phyloP scores from a whole-genome alignment of 2,329 filamentous ascomycete genomes.

The Delphinella strobiligena region DNA sequence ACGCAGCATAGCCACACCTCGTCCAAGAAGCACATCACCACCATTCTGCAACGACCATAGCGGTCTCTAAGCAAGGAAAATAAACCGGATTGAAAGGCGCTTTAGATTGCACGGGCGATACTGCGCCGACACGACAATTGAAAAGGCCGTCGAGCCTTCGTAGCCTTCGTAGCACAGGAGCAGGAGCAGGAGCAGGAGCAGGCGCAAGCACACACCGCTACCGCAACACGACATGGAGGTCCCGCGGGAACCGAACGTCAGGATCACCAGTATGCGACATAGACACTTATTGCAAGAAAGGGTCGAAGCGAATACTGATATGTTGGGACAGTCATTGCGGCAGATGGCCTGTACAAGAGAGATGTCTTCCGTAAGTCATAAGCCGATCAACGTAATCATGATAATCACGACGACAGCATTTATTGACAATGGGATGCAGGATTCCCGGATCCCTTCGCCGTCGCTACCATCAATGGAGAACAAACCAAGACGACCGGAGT shows the following conservation, averaged over 20 bases:
- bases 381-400: no score
- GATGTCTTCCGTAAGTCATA: constrained; percentile 98
- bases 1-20: background rate
- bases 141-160: background rate
- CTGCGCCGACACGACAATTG: background rate
- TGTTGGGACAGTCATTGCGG: constrained; percentile 69
- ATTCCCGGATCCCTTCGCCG: constrained; percentile 94
- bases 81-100: background rate
- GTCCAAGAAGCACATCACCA: background rate
- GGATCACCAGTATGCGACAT: constrained; percentile 68
- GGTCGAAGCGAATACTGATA: constrained; percentile 5
- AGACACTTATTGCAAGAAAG: background rate
- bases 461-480: constrained; percentile 92
- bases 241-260: constrained; percentile 60
- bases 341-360: constrained; percentile 95
- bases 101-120: background rate
- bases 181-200: constrained; percentile 1
- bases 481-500: constrained; percentile 97
- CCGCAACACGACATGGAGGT: constrained; percentile 28
- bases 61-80: background rate
- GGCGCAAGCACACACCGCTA: constrained; percentile 1
- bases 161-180: background rate
- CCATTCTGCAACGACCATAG: background rate
- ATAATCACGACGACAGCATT: no score
- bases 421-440: constrained; percentile 41